Conservation (phyloP, 345 rosid species). For the Arabis hirsuta region DNA sequence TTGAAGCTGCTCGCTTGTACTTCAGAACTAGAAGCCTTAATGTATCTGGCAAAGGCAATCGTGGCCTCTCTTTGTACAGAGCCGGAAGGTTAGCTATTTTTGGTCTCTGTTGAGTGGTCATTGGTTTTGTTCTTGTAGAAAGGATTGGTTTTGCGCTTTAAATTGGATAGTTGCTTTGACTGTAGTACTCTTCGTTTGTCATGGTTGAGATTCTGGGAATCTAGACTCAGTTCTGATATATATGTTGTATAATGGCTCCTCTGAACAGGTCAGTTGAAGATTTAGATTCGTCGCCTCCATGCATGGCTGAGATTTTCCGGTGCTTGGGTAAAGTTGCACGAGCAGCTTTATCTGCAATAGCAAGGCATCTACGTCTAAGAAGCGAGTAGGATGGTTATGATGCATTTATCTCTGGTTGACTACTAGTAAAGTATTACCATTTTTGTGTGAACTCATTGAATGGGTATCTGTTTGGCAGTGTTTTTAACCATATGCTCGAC, state of each 20-base stretch:
- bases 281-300: constrained; percentile 91
- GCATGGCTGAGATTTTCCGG: constrained; percentile 89
- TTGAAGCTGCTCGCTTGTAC: constrained; percentile 79
- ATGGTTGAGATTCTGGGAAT: background rate
- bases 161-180: background rate
- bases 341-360: constrained; percentile 78
- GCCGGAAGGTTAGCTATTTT: constrained; percentile 75
- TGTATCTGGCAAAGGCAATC: constrained; percentile 55
- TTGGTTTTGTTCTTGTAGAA: constrained; percentile 2
- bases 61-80: constrained; percentile 76
- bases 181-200: background rate
- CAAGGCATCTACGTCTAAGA: constrained; percentile 91
- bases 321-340: constrained; percentile 98
- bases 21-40: constrained; percentile 60
- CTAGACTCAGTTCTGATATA: background rate
- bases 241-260: constrained; percentile 11
- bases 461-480: constrained; percentile 59
- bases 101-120: background rate
- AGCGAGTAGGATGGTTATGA: constrained; percentile 80
- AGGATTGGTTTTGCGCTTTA: background rate
- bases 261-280: constrained; percentile 78
- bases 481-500: constrained; percentile 87
- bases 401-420: constrained; percentile 34
- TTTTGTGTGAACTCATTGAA: constrained; percentile 21
- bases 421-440: background rate